Evolutionary conservation across 2,329 filamentous ascomycete genomes (phyloP), one percentile per base, ranked within the genome.

Genomic region (Cladosporium oxysporum): DNA sequence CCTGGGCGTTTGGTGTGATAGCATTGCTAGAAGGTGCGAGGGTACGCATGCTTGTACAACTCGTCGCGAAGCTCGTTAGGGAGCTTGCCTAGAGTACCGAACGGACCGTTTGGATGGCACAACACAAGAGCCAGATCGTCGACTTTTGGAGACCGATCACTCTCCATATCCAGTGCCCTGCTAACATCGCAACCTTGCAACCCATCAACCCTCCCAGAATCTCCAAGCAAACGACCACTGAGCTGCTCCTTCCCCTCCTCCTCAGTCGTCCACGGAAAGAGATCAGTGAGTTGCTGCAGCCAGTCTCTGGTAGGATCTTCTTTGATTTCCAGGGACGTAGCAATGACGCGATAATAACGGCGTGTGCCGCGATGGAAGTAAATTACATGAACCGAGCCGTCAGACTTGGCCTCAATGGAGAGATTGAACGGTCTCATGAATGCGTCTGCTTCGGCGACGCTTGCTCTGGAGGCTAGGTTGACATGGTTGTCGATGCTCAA

Each of bases 21-120:
- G 58, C 58, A 47, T 21, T 60, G 58, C 58, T 37, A 60, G 35
- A 60, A 60, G 7, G 35, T n/a, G n/a, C 44, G 37, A 18, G 37
- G 26, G 41, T 50, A 49, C 8, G 41, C 58, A 7, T 16, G 26
- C 3, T 60, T 21, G 58, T 60, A 60, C 8, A 50, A n/a, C 18
- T 49, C 26, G 16, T 10, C 16, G 23, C 58, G 58, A 41, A 60
- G 37, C 26, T 60, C 58, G 11, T 8, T n/a, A 2, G 26, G 58
- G 1, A 50, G 28, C 23, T 23, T 47, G 14, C 14, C 35, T 16
- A 60, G 35, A 5, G 11, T 6, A 8, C 41, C 58, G 10, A 33
- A 28, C 3, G 26, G 26, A 7, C 23, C 49, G 18, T 52, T 21
- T 10, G 41, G 23, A 18, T n/a, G 23, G 10, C 49, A 29, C 23